Evolutionary conservation across 768 basidiomycete genomes (phyloP).

Genomic region (Agrocybe chaxingu): DNA sequence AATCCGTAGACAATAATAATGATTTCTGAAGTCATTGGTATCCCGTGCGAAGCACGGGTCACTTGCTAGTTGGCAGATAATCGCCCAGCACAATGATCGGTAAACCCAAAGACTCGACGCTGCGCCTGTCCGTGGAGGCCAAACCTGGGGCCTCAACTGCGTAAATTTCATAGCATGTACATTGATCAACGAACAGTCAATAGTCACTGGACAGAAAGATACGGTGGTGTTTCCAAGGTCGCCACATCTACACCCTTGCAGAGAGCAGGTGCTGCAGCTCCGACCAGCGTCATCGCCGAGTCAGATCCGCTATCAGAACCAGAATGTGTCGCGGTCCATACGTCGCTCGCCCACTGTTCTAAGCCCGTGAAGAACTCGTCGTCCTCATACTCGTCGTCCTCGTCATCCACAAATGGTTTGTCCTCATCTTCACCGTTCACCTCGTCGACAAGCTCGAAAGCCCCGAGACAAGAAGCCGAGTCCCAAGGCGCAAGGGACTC

Average conservation of each 20-base stretch:
- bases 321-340: constrained; percentile 1
- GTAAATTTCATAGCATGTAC: too few species aligned
- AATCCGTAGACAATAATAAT: too few species aligned
- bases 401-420: neutral
- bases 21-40: too few species aligned
- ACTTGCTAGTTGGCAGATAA: too few species aligned
- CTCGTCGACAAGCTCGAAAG: neutral
- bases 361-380: neutral
- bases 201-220: constrained; percentile 1
- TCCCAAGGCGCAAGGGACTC: neutral
- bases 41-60: too few species aligned
- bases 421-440: neutral
- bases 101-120: too few species aligned
- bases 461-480: neutral
- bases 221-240: neutral
- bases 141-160: too few species aligned
- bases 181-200: too few species aligned
- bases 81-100: too few species aligned
- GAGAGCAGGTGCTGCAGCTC: neutral
- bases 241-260: neutral
- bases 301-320: neutral
- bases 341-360: neutral
- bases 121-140: too few species aligned
- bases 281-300: neutral
- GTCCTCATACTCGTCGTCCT: constrained; percentile 1